phyloP scores from a whole-genome alignment of 192 early-diverging fungal genomes.

The Spizellomyces sp. region DNA sequence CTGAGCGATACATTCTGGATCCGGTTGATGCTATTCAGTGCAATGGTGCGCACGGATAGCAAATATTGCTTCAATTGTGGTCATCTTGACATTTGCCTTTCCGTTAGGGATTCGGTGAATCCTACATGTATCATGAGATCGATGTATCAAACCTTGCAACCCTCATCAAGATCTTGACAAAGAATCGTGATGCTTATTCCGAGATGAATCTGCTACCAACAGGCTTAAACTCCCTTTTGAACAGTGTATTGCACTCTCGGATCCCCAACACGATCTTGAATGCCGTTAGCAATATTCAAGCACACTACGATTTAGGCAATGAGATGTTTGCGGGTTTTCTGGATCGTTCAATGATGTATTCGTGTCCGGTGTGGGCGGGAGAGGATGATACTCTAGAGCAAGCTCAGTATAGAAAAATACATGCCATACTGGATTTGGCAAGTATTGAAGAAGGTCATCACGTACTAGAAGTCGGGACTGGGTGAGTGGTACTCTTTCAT shows the following conservation, averaged over 20 bases:
- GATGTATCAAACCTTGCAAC: slow-evolving; percentile 54
- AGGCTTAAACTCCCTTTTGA: slow-evolving; percentile 54
- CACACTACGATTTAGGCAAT: slow-evolving; percentile 78
- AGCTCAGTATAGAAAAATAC: slow-evolving; percentile 67
- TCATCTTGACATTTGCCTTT: no score
- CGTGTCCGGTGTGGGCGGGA: slow-evolving; percentile 66
- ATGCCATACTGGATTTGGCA: slow-evolving; percentile 60
- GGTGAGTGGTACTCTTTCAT: slow-evolving; percentile 28
- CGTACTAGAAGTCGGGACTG: slow-evolving; percentile 73
- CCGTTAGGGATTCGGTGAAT: slow-evolving; percentile 67
- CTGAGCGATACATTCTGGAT: slow-evolving; percentile 64
- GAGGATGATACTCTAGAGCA: slow-evolving; percentile 59
- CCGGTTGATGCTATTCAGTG: slow-evolving; percentile 52
- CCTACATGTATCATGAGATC: slow-evolving; percentile 71
- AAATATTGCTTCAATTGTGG: no score
- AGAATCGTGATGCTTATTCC: slow-evolving; percentile 55
- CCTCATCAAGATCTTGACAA: slow-evolving; percentile 58
- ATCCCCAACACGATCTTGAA: slow-evolving; percentile 70
- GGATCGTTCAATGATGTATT: slow-evolving; percentile 72
- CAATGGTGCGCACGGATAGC: slow-evolving; percentile 39
- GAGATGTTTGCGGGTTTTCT: slow-evolving; percentile 74
- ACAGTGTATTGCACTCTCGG: slow-evolving; percentile 54
- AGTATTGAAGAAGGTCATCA: slow-evolving; percentile 53
- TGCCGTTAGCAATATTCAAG: slow-evolving; percentile 61
- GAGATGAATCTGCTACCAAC: slow-evolving; percentile 52